Conservation (phyloP, 2,329 filamentous ascomycete genomes). For the Thermothelomyces thermophilus region DNA sequence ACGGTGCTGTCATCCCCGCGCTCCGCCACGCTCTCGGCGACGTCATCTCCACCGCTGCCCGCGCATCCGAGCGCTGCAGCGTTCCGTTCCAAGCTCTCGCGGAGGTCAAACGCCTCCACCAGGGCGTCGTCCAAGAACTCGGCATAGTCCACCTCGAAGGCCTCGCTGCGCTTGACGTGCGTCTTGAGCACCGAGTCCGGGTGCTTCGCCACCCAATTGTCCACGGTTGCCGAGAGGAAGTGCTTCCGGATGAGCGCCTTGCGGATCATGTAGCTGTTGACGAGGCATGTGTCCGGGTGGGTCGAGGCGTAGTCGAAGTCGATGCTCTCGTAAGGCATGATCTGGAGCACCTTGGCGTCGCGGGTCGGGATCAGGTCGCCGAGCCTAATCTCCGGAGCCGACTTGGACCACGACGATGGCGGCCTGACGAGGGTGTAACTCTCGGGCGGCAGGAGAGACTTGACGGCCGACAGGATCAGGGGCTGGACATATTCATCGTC, state of each 20-base stretch:
- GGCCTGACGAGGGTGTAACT: slow-evolving; percentile 50
- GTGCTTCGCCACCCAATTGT: slow-evolving; percentile 80
- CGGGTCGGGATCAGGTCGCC: slow-evolving; percentile 30
- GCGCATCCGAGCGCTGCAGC: slow-evolving; percentile 33
- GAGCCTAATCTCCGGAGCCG: slow-evolving; percentile 31
- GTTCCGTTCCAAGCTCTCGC: slow-evolving; percentile 70
- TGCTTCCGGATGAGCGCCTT: slow-evolving; percentile 97
- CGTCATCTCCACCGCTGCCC: slow-evolving; percentile 15
- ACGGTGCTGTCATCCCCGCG: neutral
- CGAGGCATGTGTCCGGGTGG: slow-evolving; percentile 55
- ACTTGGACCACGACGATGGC: slow-evolving; percentile 26
- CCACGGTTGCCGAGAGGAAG: slow-evolving; percentile 76
- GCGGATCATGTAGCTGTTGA: slow-evolving; percentile 90
- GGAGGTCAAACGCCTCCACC: slow-evolving; percentile 80
- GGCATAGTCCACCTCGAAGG: slow-evolving; percentile 92
- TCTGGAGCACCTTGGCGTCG: slow-evolving; percentile 57
- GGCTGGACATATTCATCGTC: slow-evolving; percentile 86
- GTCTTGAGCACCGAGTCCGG: slow-evolving; percentile 60
- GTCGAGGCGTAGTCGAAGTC: slow-evolving; percentile 70
- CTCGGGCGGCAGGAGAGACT: slow-evolving; percentile 49
- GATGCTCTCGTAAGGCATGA: slow-evolving; percentile 78
- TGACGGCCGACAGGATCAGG: slow-evolving; percentile 68
- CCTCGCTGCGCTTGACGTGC: slow-evolving; percentile 71
- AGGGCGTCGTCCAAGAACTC: slow-evolving; percentile 94
- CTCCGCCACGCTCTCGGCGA: slow-evolving; percentile 18